Base-by-base conservation (phyloP, 2,329 filamentous ascomycete genomes). In the Thielaviopsis euricoi region DNA sequence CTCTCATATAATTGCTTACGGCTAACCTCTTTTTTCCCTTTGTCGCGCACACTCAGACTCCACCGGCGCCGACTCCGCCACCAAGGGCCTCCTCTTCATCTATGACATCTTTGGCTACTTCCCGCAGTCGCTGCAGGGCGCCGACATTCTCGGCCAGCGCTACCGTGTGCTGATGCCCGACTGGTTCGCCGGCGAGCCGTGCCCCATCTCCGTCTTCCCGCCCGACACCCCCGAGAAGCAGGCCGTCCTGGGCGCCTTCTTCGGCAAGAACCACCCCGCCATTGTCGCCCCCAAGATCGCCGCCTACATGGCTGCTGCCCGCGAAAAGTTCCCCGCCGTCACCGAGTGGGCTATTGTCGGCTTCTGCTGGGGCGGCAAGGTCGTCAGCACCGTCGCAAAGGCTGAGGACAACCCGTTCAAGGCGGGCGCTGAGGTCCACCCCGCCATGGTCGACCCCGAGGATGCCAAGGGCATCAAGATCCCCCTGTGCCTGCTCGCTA, bases 91-190 rank as follows among this genome's bases (percentile, higher is more conserved):
- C 58, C 69, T 87, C 58, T 69, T 76, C 62, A 76, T 85, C 66
- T 82, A 72, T 67, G 83, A 87, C 68, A 83, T 85, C 67, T 85
- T 85, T 65, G 82, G 83, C 64, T 82, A 83, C 76, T 85, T 79
- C 65, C 77, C 80, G 23, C 85, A 87, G 70, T 83, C 83, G 2
- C 62, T 86, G 12, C 83, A 87, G 68, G 85, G 83, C 23, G 81
- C 82, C 62, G 85, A 88, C 64, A 86, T 81, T 63, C 72, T 85
- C 23, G 74, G 80, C 51, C 77, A 72, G 70, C 81, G 86, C 66
- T 93, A 94, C 75, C 83, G 82, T 64, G 87, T 95, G 64, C 89
- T 90, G 71, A 90, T 96, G 62, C 90, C 90, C 26, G 90, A 96
- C 72, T 91, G 87, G 77, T 95, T 95, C 74, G 79, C 86, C 61